phyloP scores from a whole-genome alignment of 371 early-diverging fungal genomes.

The Mortierella sp. region DNA sequence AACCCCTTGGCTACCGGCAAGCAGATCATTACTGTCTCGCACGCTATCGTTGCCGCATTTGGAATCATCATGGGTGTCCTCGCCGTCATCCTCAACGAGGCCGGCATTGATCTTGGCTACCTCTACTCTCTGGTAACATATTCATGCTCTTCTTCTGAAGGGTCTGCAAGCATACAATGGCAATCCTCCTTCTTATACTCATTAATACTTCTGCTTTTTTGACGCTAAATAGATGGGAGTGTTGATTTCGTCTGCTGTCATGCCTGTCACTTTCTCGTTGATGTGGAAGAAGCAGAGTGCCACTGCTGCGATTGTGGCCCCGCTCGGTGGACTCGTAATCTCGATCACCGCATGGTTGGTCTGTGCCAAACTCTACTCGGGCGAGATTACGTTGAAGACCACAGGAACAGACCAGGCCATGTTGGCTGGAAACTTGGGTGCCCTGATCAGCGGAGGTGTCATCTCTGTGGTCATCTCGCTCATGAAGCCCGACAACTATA shows the following conservation, averaged over 20 bases:
- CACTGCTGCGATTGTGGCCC: conserved; percentile 66
- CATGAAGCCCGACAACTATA: conserved; percentile 71
- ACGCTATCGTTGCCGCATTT: conserved; percentile 67
- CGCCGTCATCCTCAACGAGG: conserved; percentile 69
- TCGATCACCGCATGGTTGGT: conserved; percentile 75
- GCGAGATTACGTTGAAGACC: conserved; percentile 65
- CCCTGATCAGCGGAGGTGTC: conserved; percentile 45
- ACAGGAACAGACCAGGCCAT: conserved; percentile 77
- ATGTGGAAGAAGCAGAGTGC: conserved; percentile 75
- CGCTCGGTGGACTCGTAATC: conserved; percentile 64
- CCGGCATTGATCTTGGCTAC: conserved; percentile 76
- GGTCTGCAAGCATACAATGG: background rate
- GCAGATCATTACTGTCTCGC: conserved; percentile 70
- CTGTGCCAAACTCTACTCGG: conserved; percentile 66
- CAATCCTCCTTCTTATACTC: background rate
- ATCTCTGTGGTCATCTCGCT: conserved; percentile 60
- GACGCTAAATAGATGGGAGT: conserved; percentile 70
- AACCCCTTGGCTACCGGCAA: conserved; percentile 71
- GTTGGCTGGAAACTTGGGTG: conserved; percentile 76
- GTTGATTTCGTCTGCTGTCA: conserved; percentile 73
- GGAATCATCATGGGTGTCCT: conserved; percentile 78
- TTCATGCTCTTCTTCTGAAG: background rate
- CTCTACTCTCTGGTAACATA: conserved; percentile 65
- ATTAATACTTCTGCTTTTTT: background rate
- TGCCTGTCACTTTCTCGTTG: conserved; percentile 73